Conservation (phyloP, 2,329 filamentous ascomycete genomes). For the Fusarium agapanthi region DNA sequence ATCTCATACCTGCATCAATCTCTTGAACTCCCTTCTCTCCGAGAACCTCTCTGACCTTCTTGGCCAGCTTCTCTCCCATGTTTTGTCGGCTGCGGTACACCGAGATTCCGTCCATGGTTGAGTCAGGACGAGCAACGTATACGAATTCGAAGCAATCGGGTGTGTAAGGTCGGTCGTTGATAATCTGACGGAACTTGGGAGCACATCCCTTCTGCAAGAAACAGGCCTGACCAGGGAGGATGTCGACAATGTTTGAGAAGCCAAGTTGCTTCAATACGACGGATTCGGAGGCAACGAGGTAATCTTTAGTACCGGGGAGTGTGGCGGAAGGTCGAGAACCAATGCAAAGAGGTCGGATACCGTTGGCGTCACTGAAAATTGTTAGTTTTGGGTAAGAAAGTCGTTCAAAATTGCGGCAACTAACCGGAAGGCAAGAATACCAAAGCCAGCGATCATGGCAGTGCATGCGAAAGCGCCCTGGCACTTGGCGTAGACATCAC, state of each 20-base stretch:
- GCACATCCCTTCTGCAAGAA: conserved; percentile 81
- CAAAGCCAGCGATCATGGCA: conserved; percentile 83
- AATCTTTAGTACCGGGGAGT: conserved; percentile 73
- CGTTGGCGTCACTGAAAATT: conserved; percentile 53
- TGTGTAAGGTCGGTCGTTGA: conserved; percentile 72
- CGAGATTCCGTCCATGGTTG: conserved; percentile 85
- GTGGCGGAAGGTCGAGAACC: conserved; percentile 76
- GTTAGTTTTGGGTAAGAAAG: conserved; percentile 66
- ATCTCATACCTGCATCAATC: conserved; percentile 69
- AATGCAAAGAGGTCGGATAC: conserved; percentile 83
- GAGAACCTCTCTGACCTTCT: conserved; percentile 73
- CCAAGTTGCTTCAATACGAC: conserved; percentile 84
- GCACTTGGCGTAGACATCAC: conserved; percentile 76
- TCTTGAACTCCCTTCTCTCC: conserved; percentile 75
- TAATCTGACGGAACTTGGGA: conserved; percentile 80
- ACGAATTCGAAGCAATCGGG: conserved; percentile 69
- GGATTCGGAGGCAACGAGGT: conserved; percentile 91
- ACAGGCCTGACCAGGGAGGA: conserved; percentile 84
- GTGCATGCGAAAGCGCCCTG: conserved; percentile 82
- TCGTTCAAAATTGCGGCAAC: conserved; percentile 54
- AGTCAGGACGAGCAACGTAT: conserved; percentile 86
- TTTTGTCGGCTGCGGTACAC: conserved; percentile 84
- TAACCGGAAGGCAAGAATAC: conserved; percentile 77
- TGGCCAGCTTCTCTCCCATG: conserved; percentile 85
- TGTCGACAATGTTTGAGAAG: conserved; percentile 78